Conservation (phyloP, 139 green algal species). For the Dunaliella sp. region DNA sequence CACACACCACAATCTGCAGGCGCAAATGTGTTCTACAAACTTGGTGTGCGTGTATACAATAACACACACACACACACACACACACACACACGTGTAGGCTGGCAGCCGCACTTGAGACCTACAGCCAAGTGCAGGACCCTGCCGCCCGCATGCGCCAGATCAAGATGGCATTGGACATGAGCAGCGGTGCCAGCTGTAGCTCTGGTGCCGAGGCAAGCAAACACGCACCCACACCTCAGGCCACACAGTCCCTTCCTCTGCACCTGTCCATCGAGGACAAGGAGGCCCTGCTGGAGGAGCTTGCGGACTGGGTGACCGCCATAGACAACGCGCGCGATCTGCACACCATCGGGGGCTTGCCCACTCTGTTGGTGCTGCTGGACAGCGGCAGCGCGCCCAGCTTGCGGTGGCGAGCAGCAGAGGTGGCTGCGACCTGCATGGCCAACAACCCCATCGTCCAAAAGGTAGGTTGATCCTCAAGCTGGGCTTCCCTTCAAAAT, state of each 20-base stretch:
- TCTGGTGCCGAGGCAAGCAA: not conserved
- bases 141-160: conserved; percentile 74
- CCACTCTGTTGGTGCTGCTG: conserved; percentile 71
- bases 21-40: too few relatives aligned
- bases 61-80: too few relatives aligned
- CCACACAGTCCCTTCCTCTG: not conserved
- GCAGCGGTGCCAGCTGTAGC: not conserved
- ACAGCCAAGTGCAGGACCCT: conserved; percentile 63
- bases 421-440: conserved; percentile 77
- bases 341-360: conserved; percentile 77
- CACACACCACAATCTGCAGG: too few relatives aligned
- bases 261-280: conserved; percentile 43
- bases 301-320: conserved; percentile 76
- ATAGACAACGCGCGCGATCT: conserved; percentile 80
- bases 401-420: conserved; percentile 69
- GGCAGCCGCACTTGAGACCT: conserved; percentile 58
- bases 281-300: conserved; percentile 76
- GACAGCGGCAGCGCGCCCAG: conserved; percentile 30
- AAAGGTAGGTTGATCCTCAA: conserved; percentile 43
- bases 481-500: too few relatives aligned
- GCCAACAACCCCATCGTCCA: conserved; percentile 83
- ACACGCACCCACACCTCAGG: too few relatives aligned
- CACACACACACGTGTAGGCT: conserved; percentile 51
- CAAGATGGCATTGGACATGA: conserved; percentile 48
- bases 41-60: too few relatives aligned